Evolutionary conservation across 305 asterid species (phyloP).

Genomic region (Fraxinus nigra): DNA sequence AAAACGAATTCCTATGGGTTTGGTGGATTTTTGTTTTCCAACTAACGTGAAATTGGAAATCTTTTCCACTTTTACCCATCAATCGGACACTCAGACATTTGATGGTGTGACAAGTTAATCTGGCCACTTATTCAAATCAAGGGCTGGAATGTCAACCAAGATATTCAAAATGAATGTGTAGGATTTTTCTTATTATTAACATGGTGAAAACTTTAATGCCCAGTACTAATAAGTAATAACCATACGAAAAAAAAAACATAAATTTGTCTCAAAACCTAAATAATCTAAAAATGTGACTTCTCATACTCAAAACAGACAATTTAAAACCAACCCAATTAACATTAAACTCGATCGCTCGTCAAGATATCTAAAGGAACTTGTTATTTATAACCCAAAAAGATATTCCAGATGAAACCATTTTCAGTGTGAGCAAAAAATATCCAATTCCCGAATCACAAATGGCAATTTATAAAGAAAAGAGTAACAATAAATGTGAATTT

Average conservation of each 20-base stretch:
- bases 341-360: conserved; percentile 12
- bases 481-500: neutral
- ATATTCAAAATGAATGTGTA: too few species aligned
- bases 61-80: too few species aligned
- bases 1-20: too few species aligned
- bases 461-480: neutral
- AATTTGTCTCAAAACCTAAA: neutral
- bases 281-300: neutral
- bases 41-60: too few species aligned
- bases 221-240: neutral
- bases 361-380: neutral
- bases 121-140: too few species aligned
- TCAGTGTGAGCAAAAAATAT: neutral
- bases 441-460: conserved; percentile 5
- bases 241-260: neutral
- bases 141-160: too few species aligned
- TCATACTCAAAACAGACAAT: neutral
- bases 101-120: too few species aligned
- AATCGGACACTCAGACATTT: too few species aligned
- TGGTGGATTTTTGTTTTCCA: too few species aligned
- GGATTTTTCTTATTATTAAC: neutral
- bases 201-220: neutral
- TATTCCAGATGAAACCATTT: neutral
- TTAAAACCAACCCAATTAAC: neutral
- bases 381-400: conserved; percentile 2